Evolutionary conservation across 2,329 filamentous ascomycete species (phyloP).

Genomic region (Helotiales sp.): DNA sequence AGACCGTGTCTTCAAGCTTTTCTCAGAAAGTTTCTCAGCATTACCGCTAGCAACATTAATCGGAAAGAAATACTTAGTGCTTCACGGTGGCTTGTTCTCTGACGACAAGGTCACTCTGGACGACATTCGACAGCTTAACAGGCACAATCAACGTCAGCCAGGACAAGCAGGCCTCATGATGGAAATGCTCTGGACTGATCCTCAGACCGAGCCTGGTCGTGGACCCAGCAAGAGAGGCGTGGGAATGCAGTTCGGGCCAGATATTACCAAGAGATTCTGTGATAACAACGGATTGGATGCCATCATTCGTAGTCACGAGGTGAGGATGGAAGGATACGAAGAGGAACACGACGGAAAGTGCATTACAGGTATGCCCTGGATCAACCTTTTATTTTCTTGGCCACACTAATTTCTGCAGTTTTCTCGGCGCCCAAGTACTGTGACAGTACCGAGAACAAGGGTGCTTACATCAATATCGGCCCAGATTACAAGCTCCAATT

Average conservation of each 20-base stretch:
- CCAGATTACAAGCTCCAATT: constrained; percentile 89
- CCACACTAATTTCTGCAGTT: constrained; percentile 50
- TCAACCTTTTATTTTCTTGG: background rate
- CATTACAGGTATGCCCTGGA: constrained; percentile 72
- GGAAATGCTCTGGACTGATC: constrained; percentile 99
- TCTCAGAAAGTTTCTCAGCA: constrained; percentile 97
- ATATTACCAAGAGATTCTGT: constrained; percentile 95
- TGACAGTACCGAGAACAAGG: constrained; percentile 96
- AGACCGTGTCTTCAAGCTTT: constrained; percentile 83
- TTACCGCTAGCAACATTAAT: constrained; percentile 89
- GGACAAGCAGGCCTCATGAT: constrained; percentile 97
- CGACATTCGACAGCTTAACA: constrained; percentile 89
- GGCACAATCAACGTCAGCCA: constrained; percentile 88
- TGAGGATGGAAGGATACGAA: constrained; percentile 99
- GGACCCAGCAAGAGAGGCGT: constrained; percentile 96
- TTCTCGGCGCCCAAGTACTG: constrained; percentile 98
- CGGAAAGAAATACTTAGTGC: constrained; percentile 84
- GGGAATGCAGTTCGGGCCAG: constrained; percentile 93
- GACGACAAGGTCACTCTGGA: constrained; percentile 90
- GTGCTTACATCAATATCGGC: constrained; percentile 96
- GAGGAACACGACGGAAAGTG: constrained; percentile 94
- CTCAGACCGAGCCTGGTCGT: constrained; percentile 80
- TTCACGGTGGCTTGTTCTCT: constrained; percentile 94
- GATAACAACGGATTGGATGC: constrained; percentile 93
- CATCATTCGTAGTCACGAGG: constrained; percentile 95